A percentile compares a stretch with the other conserved stretches of the same genome.
Conservation (phyloP, 1,284 basidiomycete genomes). For the Abortiporus biennis region DNA sequence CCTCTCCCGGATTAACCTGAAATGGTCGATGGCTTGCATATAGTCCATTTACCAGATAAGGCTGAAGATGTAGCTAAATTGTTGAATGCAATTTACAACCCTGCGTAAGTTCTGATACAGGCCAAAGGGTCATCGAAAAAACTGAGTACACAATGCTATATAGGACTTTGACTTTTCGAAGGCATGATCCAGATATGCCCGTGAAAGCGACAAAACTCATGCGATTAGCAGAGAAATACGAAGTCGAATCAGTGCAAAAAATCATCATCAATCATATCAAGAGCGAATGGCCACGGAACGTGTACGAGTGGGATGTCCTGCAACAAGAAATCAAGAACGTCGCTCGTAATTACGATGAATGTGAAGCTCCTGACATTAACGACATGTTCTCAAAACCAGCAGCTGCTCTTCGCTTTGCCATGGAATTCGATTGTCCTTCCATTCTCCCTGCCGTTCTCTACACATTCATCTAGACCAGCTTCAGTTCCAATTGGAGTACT, state of each 20-base stretch:
- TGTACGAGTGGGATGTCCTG: background rate
- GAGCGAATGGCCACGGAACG: background rate
- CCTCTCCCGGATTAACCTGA: too few species aligned
- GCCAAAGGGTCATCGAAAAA: background rate
- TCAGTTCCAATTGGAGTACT: too few species aligned
- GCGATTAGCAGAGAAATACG: background rate
- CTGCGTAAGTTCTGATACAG: background rate
- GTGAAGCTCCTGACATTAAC: too few species aligned
- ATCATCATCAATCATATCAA: background rate
- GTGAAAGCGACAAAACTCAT: background rate
- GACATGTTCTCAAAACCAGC: too few species aligned
- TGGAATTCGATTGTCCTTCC: too few species aligned
- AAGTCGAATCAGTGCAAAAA: background rate
- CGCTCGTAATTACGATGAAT: too few species aligned
- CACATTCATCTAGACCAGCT: too few species aligned
- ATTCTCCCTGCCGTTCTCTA: too few species aligned
- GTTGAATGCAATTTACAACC: background rate
- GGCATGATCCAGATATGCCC: background rate
- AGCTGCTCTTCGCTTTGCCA: too few species aligned
- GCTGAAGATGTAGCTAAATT: background rate
- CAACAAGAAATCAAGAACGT: too few species aligned
- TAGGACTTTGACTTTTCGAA: background rate
- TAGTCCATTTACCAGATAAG: background rate
- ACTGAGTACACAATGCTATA: background rate
- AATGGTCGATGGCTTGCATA: too few species aligned